Evolutionary conservation across 2,329 filamentous ascomycete species (phyloP), one percentile per base, ranked within the genome.

Genomic region (Botrytis fabae): DNA sequence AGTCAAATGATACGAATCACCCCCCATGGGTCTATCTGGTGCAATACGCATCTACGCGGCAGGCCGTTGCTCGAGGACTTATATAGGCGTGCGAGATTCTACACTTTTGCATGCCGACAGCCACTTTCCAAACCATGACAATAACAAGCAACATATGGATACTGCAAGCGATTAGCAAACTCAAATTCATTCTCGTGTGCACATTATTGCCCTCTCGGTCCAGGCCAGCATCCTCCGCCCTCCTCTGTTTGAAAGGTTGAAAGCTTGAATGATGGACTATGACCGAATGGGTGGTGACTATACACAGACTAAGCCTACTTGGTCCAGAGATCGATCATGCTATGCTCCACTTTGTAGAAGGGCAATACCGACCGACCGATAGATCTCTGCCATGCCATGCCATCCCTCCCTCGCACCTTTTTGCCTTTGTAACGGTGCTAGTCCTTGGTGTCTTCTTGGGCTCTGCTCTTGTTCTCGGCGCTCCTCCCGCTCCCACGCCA

Each of bases 281-380:
- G 6, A 28, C 61, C 28, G 18, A 63, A 63, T 62, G 4, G 38
- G 38, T 44, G 2, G 25, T 44, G 61, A 63, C 61, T 22, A 42
- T 28, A 63, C 38, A 22, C 61, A 28, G 12, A 28, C 16, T 42
- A 63, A 63, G 4, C 60, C 59, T 14, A 40, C n/a, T 40, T 62
- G 22, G n/a, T 62, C 40, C 7, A 62, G n/a, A 12, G 35, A 62
- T 62, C 60, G 38, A 40, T 62, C 51, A 57, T 28, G 18, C 35
- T n/a, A 9, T 62, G 25, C 60, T 62, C 60, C 60, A 62, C 60
- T 42, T 57, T 60, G 32, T 25, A 25, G 32, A 60, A 60, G 25
- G n/a, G n/a, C 60, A 62, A 62, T n/a, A 62, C 60, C 60, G 60
- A 42, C 60, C 60, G 60, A 42, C 60, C 51, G 51, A 57, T 57